A percentile compares a stretch with the other conserved stretches of the same genome.
These are phyloP conservation scores for Kluyveromyces aestuarii DNA, from an alignment of 805 yeast species.

Conservation along the genomic window DNA sequence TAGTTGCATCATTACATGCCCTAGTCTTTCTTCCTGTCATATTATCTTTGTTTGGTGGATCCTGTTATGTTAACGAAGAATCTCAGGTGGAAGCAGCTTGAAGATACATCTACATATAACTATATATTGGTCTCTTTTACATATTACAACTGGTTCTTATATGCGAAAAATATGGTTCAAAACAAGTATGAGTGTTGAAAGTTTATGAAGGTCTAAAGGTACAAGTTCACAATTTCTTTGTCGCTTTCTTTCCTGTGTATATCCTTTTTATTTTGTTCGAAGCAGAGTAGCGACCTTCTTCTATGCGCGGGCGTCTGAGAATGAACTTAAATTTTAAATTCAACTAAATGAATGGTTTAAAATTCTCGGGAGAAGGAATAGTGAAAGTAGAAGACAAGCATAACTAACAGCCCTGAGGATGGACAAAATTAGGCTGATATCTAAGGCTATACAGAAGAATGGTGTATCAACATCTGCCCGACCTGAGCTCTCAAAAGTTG, in stretches of 20 bases:
- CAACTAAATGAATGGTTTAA: too few species aligned
- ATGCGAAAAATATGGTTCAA: too few species aligned
- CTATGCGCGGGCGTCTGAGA: too few species aligned
- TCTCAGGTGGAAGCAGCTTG: neutral
- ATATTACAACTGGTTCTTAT: constrained; percentile 1
- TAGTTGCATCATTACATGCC: constrained; percentile 72
- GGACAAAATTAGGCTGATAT: neutral
- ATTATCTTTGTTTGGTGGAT: constrained; percentile 56
- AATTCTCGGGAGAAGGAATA: neutral
- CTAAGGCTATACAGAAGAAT: neutral
- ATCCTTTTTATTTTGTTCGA: too few species aligned
- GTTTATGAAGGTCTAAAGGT: too few species aligned
- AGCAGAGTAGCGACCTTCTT: too few species aligned
- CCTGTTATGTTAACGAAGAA: constrained; percentile 35
- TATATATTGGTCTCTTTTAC: constrained; percentile 7
- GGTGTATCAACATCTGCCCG: neutral
- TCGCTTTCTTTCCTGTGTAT: too few species aligned
- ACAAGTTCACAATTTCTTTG: too few species aligned
- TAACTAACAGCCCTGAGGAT: neutral
- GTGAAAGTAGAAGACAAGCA: neutral
- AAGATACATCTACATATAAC: neutral
- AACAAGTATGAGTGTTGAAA: too few species aligned
- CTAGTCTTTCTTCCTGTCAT: constrained; percentile 71
- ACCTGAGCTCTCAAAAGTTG: neutral
- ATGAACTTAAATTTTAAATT: too few species aligned